phyloP scores from a whole-genome alignment of 805 yeast genomes.

The Cyberlindnera mycetangii region DNA sequence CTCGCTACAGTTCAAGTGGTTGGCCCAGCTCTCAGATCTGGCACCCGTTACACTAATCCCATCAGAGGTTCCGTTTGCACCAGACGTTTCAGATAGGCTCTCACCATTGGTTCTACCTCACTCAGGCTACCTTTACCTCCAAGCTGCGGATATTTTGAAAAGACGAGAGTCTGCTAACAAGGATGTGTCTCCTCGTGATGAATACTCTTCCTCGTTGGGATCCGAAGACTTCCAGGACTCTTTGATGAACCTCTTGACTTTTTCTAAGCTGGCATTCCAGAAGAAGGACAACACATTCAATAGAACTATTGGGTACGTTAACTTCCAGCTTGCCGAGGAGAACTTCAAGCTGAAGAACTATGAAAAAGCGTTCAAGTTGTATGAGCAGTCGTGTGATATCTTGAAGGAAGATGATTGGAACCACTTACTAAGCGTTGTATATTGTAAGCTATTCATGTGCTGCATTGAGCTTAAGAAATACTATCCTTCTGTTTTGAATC shows the following conservation, averaged over 20 bases:
- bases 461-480: constrained; percentile 31
- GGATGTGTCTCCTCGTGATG: constrained; percentile 11
- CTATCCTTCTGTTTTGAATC: constrained; percentile 33
- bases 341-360: constrained; percentile 32
- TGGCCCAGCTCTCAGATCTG: constrained; percentile 54
- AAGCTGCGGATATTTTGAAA: constrained; percentile 34
- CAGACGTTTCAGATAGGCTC: constrained; percentile 21
- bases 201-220: constrained; percentile 6
- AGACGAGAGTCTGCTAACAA: constrained; percentile 17
- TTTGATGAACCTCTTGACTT: constrained; percentile 33
- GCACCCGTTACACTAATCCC: constrained; percentile 44
- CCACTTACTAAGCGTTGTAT: constrained; percentile 30
- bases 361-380: constrained; percentile 41
- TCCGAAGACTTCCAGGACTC: constrained; percentile 11
- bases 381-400: constrained; percentile 35
- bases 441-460: constrained; percentile 39
- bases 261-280: constrained; percentile 35
- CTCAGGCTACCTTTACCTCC: constrained; percentile 40
- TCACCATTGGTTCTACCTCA: constrained; percentile 39
- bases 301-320: constrained; percentile 40
- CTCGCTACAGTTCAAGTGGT: constrained; percentile 60
- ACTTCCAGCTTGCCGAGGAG: constrained; percentile 52
- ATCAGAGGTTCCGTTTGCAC: constrained; percentile 34
- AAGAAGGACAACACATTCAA: constrained; percentile 33
- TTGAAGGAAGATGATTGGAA: constrained; percentile 43